Evolutionary conservation across 306 rosid genomes (phyloP).

Genomic region (Boehmeria nivea): DNA sequence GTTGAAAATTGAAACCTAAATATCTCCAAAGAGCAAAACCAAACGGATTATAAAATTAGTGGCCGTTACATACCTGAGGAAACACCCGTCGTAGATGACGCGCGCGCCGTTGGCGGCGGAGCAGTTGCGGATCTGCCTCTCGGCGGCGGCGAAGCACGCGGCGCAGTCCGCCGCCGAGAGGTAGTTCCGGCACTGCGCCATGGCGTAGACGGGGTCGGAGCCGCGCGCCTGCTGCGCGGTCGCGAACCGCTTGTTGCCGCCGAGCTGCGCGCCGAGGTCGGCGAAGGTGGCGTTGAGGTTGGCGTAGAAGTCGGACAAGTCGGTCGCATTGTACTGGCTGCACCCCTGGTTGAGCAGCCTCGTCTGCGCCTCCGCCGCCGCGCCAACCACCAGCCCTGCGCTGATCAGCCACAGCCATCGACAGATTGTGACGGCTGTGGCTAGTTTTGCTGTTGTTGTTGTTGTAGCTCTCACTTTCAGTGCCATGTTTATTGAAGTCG

Average conservation of each 20-base stretch:
- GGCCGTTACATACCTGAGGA: conserved; percentile 43
- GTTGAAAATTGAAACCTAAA: too few species aligned
- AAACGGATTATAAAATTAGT: too few species aligned
- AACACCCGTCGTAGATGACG: conserved; percentile 67
- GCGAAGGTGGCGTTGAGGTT: conserved; percentile 46
- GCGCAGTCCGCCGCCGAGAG: conserved; percentile 45
- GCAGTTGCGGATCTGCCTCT: conserved; percentile 48
- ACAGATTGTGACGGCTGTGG: not conserved
- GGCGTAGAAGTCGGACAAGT: conserved; percentile 29
- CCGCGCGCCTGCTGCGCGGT: conserved; percentile 36
- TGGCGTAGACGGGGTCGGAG: conserved; percentile 36
- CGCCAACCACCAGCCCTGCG: not conserved
- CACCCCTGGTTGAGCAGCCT: conserved; percentile 48
- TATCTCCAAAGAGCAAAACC: too few species aligned
- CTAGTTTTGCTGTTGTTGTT: not conserved
- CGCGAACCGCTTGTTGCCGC: conserved; percentile 33
- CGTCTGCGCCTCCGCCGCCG: conserved; percentile 40
- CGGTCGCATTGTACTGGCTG: conserved; percentile 58
- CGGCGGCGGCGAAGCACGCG: conserved; percentile 40
- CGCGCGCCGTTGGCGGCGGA: conserved; percentile 74
- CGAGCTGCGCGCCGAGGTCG: conserved; percentile 24
- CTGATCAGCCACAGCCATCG: not conserved
- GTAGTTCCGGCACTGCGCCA: conserved; percentile 60
- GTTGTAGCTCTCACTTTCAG: too few species aligned
- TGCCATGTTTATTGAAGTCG: not conserved